Conservation (phyloP, 805 yeast genomes). For the Zygotorulaspora danielsina region DNA sequence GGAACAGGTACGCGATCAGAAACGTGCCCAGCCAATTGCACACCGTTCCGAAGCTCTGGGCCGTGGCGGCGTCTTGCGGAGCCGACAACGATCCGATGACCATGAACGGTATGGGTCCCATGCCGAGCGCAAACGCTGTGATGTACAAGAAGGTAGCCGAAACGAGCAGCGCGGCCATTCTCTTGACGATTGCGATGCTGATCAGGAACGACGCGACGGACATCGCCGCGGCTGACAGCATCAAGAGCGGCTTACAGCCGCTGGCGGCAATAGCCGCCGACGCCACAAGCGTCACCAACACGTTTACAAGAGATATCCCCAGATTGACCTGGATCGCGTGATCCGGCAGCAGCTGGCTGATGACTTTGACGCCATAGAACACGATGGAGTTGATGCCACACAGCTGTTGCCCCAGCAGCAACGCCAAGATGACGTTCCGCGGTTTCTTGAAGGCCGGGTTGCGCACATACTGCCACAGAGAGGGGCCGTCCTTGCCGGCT, state of each 20-base stretch:
- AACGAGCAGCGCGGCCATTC: conserved; percentile 49
- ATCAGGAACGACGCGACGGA: conserved; percentile 58
- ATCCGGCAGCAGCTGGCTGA: conserved; percentile 66
- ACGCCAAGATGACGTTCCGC: conserved; percentile 59
- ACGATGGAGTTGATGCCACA: conserved; percentile 91
- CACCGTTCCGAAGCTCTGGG: conserved; percentile 90
- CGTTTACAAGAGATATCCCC: conserved; percentile 68
- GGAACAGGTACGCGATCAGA: conserved; percentile 74
- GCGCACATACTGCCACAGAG: conserved; percentile 45
- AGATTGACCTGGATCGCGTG: conserved; percentile 71
- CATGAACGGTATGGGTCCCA: conserved; percentile 94
- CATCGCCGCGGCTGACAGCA: conserved; percentile 66
- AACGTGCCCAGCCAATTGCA: conserved; percentile 92
- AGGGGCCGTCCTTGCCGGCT: conserved; percentile 11
- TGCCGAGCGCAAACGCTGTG: conserved; percentile 81
- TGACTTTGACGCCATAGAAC: conserved; percentile 85
- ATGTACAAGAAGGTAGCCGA: conserved; percentile 68
- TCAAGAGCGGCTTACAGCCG: conserved; percentile 72
- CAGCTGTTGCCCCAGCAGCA: conserved; percentile 82
- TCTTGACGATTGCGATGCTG: conserved; percentile 57
- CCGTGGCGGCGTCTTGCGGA: conserved; percentile 66
- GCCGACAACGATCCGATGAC: conserved; percentile 87
- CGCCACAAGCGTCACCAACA: conserved; percentile 65
- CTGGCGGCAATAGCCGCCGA: conserved; percentile 70
- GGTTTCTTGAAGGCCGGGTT: conserved; percentile 53